These are phyloP conservation scores for Seminavis robusta DNA, from an alignment of 108 stramenopile species.

Conservation along the genomic window DNA sequence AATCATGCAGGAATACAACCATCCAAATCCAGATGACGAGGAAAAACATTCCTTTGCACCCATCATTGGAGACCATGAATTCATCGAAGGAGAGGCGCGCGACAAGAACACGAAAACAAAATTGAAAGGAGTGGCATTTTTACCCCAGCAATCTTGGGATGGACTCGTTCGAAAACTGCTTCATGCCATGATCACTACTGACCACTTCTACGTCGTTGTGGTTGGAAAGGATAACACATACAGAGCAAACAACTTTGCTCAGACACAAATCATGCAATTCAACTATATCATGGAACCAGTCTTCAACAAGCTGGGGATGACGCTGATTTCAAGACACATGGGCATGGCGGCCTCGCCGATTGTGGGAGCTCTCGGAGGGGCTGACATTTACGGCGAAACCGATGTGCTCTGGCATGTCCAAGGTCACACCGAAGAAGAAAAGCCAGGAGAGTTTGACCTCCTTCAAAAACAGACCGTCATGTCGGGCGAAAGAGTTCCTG, in stretches of 20 bases:
- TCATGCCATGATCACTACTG: constrained; percentile 50
- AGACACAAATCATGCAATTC: constrained; percentile 36
- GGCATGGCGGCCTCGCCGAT: constrained; percentile 21
- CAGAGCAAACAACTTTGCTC: constrained; percentile 24
- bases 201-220: constrained; percentile 36
- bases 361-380: constrained; percentile 10
- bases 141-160: constrained; percentile 14
- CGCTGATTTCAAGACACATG: constrained; percentile 39
- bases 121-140: constrained; percentile 4
- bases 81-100: constrained; percentile 10
- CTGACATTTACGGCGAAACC: constrained; percentile 13
- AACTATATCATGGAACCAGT: constrained; percentile 49
- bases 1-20: constrained; percentile 39
- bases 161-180: constrained; percentile 37
- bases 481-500: constrained; percentile 38
- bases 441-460: constrained; percentile 22
- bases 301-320: constrained; percentile 37
- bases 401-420: constrained; percentile 7
- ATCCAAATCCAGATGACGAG: neutral
- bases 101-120: constrained; percentile 1
- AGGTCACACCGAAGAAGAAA: neutral
- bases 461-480: constrained; percentile 41
- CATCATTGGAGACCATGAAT: constrained; percentile 11
- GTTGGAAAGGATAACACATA: constrained; percentile 23
- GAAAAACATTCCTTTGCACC: neutral